These are phyloP conservation scores for Coprinellus aureogranulatus DNA, from an alignment of 768 basidiomycete genomes.

Conservation along the genomic window DNA sequence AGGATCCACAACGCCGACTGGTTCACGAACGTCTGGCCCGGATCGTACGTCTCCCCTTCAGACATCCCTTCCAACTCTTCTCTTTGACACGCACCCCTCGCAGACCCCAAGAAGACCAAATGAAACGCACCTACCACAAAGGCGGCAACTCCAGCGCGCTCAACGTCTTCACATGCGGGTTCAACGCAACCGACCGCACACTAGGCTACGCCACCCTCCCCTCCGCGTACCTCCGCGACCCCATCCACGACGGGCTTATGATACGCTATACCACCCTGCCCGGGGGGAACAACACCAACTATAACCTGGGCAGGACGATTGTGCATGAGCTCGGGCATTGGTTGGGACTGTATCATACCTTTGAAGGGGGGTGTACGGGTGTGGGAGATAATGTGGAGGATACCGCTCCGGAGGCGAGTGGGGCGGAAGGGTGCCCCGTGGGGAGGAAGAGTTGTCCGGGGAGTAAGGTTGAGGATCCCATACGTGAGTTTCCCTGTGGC, in stretches of 20 bases:
- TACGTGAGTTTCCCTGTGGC: constrained; percentile 26
- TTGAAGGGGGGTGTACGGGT: constrained; percentile 36
- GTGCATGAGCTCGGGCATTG: constrained; percentile 52
- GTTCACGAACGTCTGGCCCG: constrained; percentile 36
- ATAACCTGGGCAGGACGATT: constrained; percentile 45
- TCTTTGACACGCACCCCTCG: not conserved
- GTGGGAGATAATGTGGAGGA: constrained; percentile 42
- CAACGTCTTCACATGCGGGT: constrained; percentile 37
- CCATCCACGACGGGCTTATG: constrained; percentile 46
- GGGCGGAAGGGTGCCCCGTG: constrained; percentile 37
- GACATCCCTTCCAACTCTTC: not conserved
- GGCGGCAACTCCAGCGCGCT: constrained; percentile 36
- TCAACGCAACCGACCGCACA: constrained; percentile 23
- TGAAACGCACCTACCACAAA: constrained; percentile 36
- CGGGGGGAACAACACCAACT: constrained; percentile 37
- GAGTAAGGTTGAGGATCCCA: constrained; percentile 34
- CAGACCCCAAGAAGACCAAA: constrained; percentile 29
- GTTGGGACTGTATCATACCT: constrained; percentile 49
- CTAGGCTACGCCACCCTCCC: constrained; percentile 54
- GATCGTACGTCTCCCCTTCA: constrained; percentile 17
- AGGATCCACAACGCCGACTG: constrained; percentile 41
- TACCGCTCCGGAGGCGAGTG: constrained; percentile 37
- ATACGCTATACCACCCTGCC: constrained; percentile 36
- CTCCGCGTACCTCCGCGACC: constrained; percentile 31
- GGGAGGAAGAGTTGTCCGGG: constrained; percentile 30